Evolutionary conservation across 441 rosid species (phyloP), one percentile per base, ranked within the genome.

Genomic region (Viola pubescens): DNA sequence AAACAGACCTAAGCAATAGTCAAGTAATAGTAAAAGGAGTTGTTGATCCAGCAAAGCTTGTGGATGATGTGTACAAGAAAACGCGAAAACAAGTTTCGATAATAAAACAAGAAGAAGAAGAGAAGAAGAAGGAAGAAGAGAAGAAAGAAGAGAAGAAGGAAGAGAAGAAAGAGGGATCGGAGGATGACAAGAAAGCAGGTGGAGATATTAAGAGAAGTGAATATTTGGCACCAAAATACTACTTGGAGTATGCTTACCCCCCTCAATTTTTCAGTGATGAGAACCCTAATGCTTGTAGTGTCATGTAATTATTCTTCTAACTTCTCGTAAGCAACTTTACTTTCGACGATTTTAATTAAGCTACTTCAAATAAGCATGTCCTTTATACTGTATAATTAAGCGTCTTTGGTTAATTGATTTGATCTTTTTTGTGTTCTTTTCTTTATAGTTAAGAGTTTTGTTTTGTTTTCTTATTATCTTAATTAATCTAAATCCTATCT

Each of bases 181-280:
- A 50, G 14, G 67, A 43, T 7, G 73, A 16, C 37, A 63, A 68
- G 44, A 68, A 48, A 0, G 57, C 56, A 6, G 89, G 73, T 34
- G 89, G 75, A 9, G 92, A 79, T 61, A 60, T 79, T 41, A 83
- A 54, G 70, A 83, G 54, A 58, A 75, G 75, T 46, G 89, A 88
- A 44, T 76, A 79, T 52, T 75, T 78, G 71, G 79, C 89, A 1
- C 67, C 75, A 4, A 77, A 68, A 45, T 56, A 67, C 51, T 67
- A 74, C 0, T 65, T 72, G 69, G 97, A 83, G 42, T 81, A 78
- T 16, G 77, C 87, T 9, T 86, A 83, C 67, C 79, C 88, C 1
- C 91, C 95, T 3, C 82, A 86, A 65, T 50, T 84, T 44, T 88
- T 88, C 74, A 91, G 97, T 39, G 97, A 90, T 62, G 97, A 90